Base-by-base conservation (phyloP, 2,329 filamentous ascomycete species). In the Intubia oerlemansii region DNA sequence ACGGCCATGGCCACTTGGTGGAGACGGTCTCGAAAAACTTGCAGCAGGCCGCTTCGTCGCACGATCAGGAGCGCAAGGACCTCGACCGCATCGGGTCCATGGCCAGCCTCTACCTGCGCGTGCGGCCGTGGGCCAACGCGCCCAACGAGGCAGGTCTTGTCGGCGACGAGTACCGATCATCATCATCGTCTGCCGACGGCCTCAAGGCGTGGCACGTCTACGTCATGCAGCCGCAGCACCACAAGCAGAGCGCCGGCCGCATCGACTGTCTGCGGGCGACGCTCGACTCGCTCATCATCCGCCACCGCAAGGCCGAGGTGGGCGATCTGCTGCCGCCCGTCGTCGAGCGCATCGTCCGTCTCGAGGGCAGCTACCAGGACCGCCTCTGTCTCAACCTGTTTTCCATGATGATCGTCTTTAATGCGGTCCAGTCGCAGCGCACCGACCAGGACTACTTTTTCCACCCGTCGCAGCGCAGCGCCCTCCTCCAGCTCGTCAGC, bases 391-490 rank as follows among this genome's bases (percentile, higher is more conserved):
- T 84, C 16, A 92, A 92, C 38, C 51, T 90, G 1, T 93, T 93
- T 43, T 66, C 79, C 1, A 76, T 88, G 50, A 70, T 80, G 43
- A 66, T 93, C 26, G 72, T 78, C 2, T 73, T 80, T 38, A 95
- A 95, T 43, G 71, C 81, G 0, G 70, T 95, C 1, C 84, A 84
- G 15, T 92, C 82, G 5, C 79, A 93, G 43, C 60, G 84, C 9
- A 69, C 64, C 0, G 85, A 85, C 40, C 57, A 66, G 31, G 84
- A 93, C 44, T 93, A 92, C 44, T 74, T 95, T 37, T 93, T 93
- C 40, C 77, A 92, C 40, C 63, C 66, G 1, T 68, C 62, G 10
- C 84, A 84, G 40, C 54, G 64, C 17, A 73, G 69, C 36, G 59
- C 62, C 22, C 53, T 91, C 10, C 52, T 71, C 16, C 57, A 66